Percentiles rank a stretch among this genome's conserved stretches.
Evolutionary conservation across 192 early-diverging fungal species (phyloP).

Genomic region (Dissophora globulifera): DNA sequence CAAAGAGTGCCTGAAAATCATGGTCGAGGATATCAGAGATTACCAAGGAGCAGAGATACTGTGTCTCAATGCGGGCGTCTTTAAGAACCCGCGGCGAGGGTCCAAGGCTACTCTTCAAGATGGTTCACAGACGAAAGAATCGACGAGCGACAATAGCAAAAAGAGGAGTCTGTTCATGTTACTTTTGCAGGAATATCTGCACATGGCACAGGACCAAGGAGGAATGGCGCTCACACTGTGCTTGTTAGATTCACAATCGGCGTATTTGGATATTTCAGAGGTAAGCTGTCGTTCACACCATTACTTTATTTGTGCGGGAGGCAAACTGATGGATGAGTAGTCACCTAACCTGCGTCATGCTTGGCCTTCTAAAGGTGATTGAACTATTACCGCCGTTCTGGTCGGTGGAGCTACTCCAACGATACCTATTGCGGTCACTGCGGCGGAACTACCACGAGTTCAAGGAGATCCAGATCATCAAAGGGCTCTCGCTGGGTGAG

Average conservation of each 20-base stretch:
- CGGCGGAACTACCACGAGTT: slow-evolving; percentile 58
- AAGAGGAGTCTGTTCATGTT: slow-evolving; percentile 56
- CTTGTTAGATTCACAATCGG: slow-evolving; percentile 63
- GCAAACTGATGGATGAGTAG: no score
- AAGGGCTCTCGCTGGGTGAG: slow-evolving; percentile 62
- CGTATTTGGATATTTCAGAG: slow-evolving; percentile 62
- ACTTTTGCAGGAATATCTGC: slow-evolving; percentile 61
- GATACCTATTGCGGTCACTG: slow-evolving; percentile 58
- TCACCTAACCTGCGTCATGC: not conserved
- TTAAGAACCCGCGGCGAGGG: slow-evolving; percentile 23
- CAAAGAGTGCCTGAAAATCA: slow-evolving; percentile 55
- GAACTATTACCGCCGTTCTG: slow-evolving; percentile 59
- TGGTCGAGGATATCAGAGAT: slow-evolving; percentile 61
- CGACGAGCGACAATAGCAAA: slow-evolving; percentile 1
- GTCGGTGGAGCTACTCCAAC: slow-evolving; percentile 61
- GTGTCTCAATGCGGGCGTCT: slow-evolving; percentile 62
- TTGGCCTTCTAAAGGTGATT: slow-evolving; percentile 55
- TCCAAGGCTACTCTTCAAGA: slow-evolving; percentile 2
- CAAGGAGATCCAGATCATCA: slow-evolving; percentile 58
- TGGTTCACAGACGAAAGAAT: slow-evolving; percentile 9
- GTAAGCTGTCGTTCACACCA: slow-evolving; percentile 30
- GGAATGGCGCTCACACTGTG: slow-evolving; percentile 8
- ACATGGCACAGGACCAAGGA: slow-evolving; percentile 54
- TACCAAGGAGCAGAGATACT: slow-evolving; percentile 64
- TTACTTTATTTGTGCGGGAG: not conserved